Conservation (phyloP, 2,329 filamentous ascomycete genomes). For the Tricladium varicosporioides region DNA sequence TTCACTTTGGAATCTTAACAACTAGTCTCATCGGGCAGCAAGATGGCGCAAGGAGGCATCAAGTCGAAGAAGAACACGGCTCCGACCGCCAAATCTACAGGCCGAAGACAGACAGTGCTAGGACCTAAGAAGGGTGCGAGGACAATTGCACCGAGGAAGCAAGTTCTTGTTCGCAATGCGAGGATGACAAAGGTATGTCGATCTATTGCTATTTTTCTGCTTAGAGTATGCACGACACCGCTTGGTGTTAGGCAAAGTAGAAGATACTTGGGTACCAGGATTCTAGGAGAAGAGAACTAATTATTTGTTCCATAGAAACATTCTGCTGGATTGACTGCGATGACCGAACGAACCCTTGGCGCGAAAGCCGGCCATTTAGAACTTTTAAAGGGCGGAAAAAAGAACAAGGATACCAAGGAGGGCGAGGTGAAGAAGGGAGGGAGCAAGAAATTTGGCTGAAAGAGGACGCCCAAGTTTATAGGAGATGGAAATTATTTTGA, state of each 20-base stretch:
- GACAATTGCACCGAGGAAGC: slow-evolving; percentile 66
- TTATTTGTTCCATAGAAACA: slow-evolving; percentile 47
- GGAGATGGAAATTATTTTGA: not conserved
- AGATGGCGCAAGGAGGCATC: slow-evolving; percentile 35
- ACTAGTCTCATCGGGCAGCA: not conserved
- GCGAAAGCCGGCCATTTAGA: slow-evolving; percentile 69
- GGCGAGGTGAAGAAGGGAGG: slow-evolving; percentile 34
- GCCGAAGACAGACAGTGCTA: slow-evolving; percentile 35
- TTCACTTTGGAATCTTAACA: too few relatives aligned
- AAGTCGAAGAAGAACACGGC: slow-evolving; percentile 31
- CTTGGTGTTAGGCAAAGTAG: too few relatives aligned
- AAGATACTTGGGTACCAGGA: too few relatives aligned
- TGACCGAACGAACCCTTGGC: slow-evolving; percentile 67
- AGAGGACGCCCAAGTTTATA: not conserved
- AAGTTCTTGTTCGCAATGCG: slow-evolving; percentile 55
- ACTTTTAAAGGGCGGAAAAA: slow-evolving; percentile 65
- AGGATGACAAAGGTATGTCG: slow-evolving; percentile 58
- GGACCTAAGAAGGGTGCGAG: slow-evolving; percentile 57
- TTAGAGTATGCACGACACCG: too few relatives aligned
- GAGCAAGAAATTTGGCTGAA: not conserved
- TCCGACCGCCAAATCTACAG: slow-evolving; percentile 24
- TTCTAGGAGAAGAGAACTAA: too few relatives aligned
- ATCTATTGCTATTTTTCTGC: not conserved
- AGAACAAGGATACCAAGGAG: slow-evolving; percentile 45
- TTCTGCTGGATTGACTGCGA: slow-evolving; percentile 57